These are phyloP conservation scores for Thielaviopsis euricoi DNA, from an alignment of 2,329 filamentous ascomycete species.

Conservation along the genomic window DNA sequence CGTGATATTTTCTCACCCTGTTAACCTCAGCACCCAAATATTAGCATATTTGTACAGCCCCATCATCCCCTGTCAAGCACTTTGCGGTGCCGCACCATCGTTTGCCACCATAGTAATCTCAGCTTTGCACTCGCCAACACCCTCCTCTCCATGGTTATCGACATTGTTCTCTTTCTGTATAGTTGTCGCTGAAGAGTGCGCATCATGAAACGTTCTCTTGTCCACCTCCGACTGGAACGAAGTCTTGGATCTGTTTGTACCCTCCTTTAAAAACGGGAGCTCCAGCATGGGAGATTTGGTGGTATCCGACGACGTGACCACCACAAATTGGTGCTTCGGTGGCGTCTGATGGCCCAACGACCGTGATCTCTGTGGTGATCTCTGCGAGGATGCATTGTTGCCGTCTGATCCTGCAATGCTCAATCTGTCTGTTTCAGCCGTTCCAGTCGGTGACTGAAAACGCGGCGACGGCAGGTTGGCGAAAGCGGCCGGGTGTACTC, in stretches of 20 bases:
- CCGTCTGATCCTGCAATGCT: background rate
- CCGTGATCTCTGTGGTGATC: background rate
- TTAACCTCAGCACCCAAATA: too few relatives aligned
- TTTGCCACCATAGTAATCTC: too few relatives aligned
- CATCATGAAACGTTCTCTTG: background rate
- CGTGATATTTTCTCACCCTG: too few relatives aligned
- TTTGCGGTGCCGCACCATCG: background rate
- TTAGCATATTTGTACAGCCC: too few relatives aligned
- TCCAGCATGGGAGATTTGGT: background rate
- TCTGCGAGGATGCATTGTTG: background rate
- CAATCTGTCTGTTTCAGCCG: background rate
- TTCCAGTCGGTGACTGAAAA: background rate
- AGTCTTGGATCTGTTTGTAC: background rate
- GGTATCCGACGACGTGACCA: background rate
- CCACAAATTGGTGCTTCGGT: background rate
- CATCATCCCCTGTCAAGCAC: too few relatives aligned
- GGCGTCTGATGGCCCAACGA: background rate
- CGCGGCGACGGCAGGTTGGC: background rate
- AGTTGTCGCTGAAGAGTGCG: background rate
- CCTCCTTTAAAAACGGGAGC: background rate
- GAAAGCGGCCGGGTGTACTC: background rate
- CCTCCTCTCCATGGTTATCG: background rate
- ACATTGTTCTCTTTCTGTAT: background rate
- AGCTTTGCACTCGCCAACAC: background rate
- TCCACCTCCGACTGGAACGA: background rate